Evolutionary conservation across 768 basidiomycete genomes (phyloP), one percentile per base, ranked within the genome.

Genomic region (Dioszegia aurantiaca): DNA sequence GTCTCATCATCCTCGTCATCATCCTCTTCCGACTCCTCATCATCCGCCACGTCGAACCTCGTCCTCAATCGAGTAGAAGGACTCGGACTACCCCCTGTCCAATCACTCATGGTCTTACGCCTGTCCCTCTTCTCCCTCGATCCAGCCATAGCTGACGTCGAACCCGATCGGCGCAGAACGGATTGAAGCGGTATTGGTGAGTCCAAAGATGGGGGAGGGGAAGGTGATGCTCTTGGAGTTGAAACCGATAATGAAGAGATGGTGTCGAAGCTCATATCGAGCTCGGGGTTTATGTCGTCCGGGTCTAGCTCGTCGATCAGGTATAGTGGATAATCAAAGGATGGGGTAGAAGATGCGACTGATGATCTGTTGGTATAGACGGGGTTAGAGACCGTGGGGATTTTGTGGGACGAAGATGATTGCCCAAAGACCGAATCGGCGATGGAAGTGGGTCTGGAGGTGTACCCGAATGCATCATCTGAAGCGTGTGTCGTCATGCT

Each of bases 401-500:
- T n/a, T n/a, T n/a, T n/a, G n/a, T n/a, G n/a, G n/a, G n/a, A n/a
- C n/a, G n/a, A 27, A 10, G 21, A n/a, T 5, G 2, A 8, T 39
- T 21, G 37, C 11, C 37, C 33, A 24, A 23, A 23, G 14, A 37
- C 4, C 21, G 4, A 12, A 21, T 36, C 48, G 23, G 26, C 46
- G 12, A 28, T 14, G n/a, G 36, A 12, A 16, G 36, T 5, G 6
- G 37, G 37, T 4, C 37, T 9, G 12, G 51, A 40, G 24, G 51
- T 28, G 26, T 39, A 40, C 17, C 36, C 51, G 17, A 53, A 53
- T n/a, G 37, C 37, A 27, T 53, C 51, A 28, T 53, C 51, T 27
- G 51, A 53, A 11, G 51, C 51, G 51, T 53, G 51, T 4, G 51
- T 53, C 16, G 51, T 53, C 51, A 53, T 53, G 33, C 51, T 53